Base-by-base conservation (phyloP, 495 filamentous ascomycete species). In the Usnea hakonensis region DNA sequence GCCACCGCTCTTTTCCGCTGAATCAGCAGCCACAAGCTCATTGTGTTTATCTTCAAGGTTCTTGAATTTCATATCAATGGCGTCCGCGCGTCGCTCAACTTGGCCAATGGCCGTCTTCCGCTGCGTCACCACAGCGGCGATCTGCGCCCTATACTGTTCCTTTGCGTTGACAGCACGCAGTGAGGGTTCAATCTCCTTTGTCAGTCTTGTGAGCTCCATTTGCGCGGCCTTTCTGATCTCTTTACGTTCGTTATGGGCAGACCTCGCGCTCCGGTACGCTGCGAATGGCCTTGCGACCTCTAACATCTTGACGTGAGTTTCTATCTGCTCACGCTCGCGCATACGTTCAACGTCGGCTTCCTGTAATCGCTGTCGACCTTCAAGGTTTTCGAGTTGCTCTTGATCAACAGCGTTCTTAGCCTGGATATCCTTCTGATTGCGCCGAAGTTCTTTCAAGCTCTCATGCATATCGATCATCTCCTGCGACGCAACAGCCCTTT, bases 311-410 rank as follows among this genome's bases (percentile, higher is more conserved):
- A 94, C 80, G 26, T 78, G 84, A 57, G 79, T 70, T 66, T 88
- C 76, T 26, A 95, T 83, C 21, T 80, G 74, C 46, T 86, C 80
- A 58, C 92, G 80, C 68, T 97, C 88, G 32, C 85, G 80, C 67
- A 95, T 79, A 65, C 90, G 83, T 64, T 94, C 85, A 7, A 97
- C 91, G 68, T 96, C 92, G 9, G 85, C 87, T 67, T 88, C 83
- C 41, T 91, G 82, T 64, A 83, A 81, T 61, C 88, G 83, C 71
- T 97, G 94, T 10, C 90, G 84, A 9, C 77, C 75, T 68, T 94
- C 83, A 52, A 90, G 75, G 46, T 83, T 85, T 55, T 77, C 74
- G 2, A 97, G 74, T 11, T 79, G 71, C 35, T 88, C 86, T 55
- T 79, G 75, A 64, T 88, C 83, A 17, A 70, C 74, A 30, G 82